Conservation (phyloP, 108 stramenopile genomes). For the Nitzschia inconspicua region DNA sequence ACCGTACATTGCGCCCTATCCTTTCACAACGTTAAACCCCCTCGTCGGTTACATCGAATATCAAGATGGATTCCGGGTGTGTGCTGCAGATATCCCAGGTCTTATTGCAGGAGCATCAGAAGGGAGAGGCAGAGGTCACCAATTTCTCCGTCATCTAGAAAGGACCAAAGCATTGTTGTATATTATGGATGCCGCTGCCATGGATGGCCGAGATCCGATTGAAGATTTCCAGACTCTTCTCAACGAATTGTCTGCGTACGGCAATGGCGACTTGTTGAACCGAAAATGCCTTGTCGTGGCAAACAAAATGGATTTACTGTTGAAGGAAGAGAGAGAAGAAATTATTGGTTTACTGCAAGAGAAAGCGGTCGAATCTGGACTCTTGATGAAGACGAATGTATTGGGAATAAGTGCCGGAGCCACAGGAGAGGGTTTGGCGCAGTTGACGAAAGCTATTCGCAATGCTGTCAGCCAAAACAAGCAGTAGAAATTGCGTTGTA, state of each 20-base stretch:
- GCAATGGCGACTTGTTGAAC: constrained; percentile 60
- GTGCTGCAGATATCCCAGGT: constrained; percentile 96
- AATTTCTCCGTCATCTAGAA: constrained; percentile 94
- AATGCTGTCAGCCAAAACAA: constrained; percentile 29
- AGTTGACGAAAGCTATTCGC: constrained; percentile 56
- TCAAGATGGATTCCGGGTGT: constrained; percentile 70
- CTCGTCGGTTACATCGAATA: constrained; percentile 88
- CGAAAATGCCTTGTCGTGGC: constrained; percentile 74
- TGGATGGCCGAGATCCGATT: constrained; percentile 67
- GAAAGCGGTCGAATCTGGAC: constrained; percentile 57
- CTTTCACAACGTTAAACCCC: constrained; percentile 97
- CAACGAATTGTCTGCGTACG: constrained; percentile 70
- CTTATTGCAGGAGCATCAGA: constrained; percentile 93
- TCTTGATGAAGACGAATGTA: constrained; percentile 54
- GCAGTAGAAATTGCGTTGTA: too few species aligned
- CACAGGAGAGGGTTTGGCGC: constrained; percentile 66
- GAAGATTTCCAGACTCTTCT: constrained; percentile 64
- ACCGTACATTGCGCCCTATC: constrained; percentile 95
- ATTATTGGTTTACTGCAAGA: constrained; percentile 38
- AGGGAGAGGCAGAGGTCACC: constrained; percentile 92
- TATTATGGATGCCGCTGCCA: constrained; percentile 80
- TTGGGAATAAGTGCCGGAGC: constrained; percentile 82
- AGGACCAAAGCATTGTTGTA: constrained; percentile 80
- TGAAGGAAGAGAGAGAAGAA: constrained; percentile 41
- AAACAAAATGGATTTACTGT: constrained; percentile 83